Evolutionary conservation across 768 basidiomycete species (phyloP), one percentile per base, ranked within the genome.

Genomic region (Phlebiopsis gigantea): DNA sequence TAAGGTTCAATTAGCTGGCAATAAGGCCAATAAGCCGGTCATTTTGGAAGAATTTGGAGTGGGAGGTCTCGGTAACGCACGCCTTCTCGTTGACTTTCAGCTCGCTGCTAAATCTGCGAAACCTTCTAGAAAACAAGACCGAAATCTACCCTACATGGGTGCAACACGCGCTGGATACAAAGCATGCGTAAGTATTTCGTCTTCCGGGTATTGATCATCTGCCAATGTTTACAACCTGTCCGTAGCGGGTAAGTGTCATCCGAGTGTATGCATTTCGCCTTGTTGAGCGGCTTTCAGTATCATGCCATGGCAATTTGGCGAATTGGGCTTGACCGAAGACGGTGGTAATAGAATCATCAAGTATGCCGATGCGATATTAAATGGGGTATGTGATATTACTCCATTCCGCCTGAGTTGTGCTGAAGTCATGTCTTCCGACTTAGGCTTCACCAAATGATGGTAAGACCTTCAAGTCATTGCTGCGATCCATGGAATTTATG

Each of bases 241-340:
- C 22, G 22, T 25, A 66, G 65, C 10, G 65, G 65, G 65, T 66
- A 56, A 53, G 52, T 22, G 12, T 1, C 4, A 1, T 42, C 15
- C n/a, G n/a, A n/a, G n/a, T n/a, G n/a, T 24, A 24, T 12, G 39
- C 26, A 28, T 19, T 55, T 2, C 1, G 3, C 12, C 45, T 44
- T 17, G 21, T 9, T 24, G 15, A 34, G 39, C n/a, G 50, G 26
- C 26, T n/a, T n/a, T 28, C 47, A 78, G 81, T 1, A 80, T 84
- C 42, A 75, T 83, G 72, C 81, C 80, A 0, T 84, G 81, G 81
- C 81, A 84, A 66, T 81, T 79, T 54, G 81, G 82, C 5, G 68
- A 71, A 47, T 64, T 78, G 3, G 76, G 74, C 26, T 65, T 82
- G 53, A 79, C 70, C 28, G 81, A 84, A 61, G 67, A 69, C 60